Percentiles rank a stretch among this genome's conserved stretches.
These are phyloP conservation scores for Hibiscus tridactylites DNA, from an alignment of 345 rosid genomes.

Conservation along the genomic window DNA sequence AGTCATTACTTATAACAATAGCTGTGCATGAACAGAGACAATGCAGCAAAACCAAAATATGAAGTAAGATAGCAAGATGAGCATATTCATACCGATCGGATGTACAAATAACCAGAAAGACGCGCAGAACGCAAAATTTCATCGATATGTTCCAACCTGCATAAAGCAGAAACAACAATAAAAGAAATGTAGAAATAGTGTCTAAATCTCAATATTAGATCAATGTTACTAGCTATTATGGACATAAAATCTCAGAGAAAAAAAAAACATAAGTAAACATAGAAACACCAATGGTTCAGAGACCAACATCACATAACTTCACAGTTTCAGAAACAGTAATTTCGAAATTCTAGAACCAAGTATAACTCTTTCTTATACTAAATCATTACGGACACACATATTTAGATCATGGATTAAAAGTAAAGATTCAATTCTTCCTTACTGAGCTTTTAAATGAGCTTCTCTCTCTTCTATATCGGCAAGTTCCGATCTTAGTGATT, in stretches of 20 bases:
- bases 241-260: background rate
- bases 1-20: background rate
- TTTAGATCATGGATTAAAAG: background rate
- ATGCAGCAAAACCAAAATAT: conserved; percentile 12
- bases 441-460: conserved; percentile 90
- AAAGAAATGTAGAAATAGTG: background rate
- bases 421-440: conserved; percentile 24
- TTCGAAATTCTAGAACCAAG: background rate
- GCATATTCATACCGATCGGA: conserved; percentile 50
- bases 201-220: background rate
- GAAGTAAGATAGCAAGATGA: background rate
- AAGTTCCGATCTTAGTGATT: conserved; percentile 71
- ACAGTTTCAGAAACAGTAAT: background rate
- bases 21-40: background rate
- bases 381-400: background rate
- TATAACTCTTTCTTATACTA: background rate
- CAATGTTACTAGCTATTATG: background rate
- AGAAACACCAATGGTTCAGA: background rate
- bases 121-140: conserved; percentile 87
- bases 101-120: conserved; percentile 73
- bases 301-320: background rate
- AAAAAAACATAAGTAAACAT: background rate
- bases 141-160: conserved; percentile 86
- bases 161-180: background rate
- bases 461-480: conserved; percentile 85